phyloP scores from a whole-genome alignment of 2,329 filamentous ascomycete species.

The Epichloe gansuensis region DNA sequence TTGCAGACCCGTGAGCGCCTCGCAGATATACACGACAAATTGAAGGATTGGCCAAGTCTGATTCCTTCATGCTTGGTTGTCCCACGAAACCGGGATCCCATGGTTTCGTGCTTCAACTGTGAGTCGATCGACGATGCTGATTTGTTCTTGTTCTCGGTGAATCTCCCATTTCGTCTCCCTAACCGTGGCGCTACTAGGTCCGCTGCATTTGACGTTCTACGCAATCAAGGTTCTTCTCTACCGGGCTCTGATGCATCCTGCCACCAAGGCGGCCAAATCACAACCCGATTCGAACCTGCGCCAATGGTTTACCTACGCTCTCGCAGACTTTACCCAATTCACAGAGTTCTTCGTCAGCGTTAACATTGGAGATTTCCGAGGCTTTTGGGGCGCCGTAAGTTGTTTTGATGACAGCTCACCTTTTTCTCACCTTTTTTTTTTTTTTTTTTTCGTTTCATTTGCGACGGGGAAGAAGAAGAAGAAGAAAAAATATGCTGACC shows the following conservation, averaged over 20 bases:
- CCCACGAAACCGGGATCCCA: conserved; percentile 4
- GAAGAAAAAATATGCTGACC: neutral
- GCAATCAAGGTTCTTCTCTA: conserved; percentile 29
- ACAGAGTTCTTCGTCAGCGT: conserved; percentile 25
- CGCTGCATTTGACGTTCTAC: conserved; percentile 30
- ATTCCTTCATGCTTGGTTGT: conserved; percentile 24
- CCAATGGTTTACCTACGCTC: conserved; percentile 22
- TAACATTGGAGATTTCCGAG: conserved; percentile 22
- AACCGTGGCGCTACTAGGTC: conserved; percentile 12
- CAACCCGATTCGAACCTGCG: conserved; percentile 24
- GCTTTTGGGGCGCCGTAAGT: conserved; percentile 34
- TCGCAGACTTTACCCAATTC: conserved; percentile 25
- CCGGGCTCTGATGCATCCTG: conserved; percentile 33
- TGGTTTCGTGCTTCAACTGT: conserved; percentile 14
- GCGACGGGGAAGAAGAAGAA: neutral
- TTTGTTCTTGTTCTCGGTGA: no score
- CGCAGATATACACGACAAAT: conserved; percentile 14
- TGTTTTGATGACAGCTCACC: neutral
- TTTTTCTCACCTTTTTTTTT: neutral
- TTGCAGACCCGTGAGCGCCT: conserved; percentile 12
- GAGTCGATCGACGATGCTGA: neutral
- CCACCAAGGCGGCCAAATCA: conserved; percentile 27
- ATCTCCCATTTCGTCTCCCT: no score
- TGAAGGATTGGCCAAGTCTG: conserved; percentile 24
- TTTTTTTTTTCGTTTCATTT: neutral